Percentiles rank a stretch among this genome's conserved stretches.
Conservation (phyloP, 2,329 filamentous ascomycete species). For the Trichoderma asperellum region DNA sequence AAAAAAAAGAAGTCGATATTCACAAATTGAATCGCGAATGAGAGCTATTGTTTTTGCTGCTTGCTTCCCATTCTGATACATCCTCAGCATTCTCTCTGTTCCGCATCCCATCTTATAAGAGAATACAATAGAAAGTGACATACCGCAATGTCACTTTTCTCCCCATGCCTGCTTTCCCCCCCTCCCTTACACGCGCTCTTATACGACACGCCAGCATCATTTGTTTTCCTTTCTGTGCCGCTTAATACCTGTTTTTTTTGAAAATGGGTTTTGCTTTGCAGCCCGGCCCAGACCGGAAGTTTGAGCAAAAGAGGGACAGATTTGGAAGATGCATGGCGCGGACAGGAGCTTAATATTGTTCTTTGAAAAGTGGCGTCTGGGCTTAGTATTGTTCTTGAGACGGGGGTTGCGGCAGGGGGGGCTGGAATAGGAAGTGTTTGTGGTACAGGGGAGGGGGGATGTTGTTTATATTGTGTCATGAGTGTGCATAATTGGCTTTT, state of each 20-base stretch:
- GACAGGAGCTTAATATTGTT: constrained; percentile 42
- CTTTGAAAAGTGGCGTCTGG: constrained; percentile 37
- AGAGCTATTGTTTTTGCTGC: background rate
- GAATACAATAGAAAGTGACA: background rate
- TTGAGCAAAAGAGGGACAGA: background rate
- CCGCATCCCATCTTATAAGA: background rate
- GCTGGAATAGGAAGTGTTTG: constrained; percentile 17
- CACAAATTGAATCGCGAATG: background rate
- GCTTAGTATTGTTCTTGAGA: constrained; percentile 43
- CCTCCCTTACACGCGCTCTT: background rate
- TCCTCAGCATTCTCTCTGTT: background rate
- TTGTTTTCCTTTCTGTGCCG: background rate
- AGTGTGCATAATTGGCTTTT: background rate
- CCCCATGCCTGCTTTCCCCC: too few relatives aligned
- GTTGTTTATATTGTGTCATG: background rate
- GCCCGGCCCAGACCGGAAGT: background rate
- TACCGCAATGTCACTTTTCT: background rate
- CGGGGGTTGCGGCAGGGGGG: constrained; percentile 23
- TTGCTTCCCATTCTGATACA: background rate
- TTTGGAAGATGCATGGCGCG: constrained; percentile 21
- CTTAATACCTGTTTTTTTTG: background rate
- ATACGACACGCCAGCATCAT: background rate
- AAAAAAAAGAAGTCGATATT: background rate
- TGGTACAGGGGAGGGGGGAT: background rate
- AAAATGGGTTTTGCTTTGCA: background rate